A percentile compares a stretch with the other conserved stretches of the same genome.
Evolutionary conservation across 31 red algal genomes (phyloP).

Genomic region (Odonthalia washingtoniensis): DNA sequence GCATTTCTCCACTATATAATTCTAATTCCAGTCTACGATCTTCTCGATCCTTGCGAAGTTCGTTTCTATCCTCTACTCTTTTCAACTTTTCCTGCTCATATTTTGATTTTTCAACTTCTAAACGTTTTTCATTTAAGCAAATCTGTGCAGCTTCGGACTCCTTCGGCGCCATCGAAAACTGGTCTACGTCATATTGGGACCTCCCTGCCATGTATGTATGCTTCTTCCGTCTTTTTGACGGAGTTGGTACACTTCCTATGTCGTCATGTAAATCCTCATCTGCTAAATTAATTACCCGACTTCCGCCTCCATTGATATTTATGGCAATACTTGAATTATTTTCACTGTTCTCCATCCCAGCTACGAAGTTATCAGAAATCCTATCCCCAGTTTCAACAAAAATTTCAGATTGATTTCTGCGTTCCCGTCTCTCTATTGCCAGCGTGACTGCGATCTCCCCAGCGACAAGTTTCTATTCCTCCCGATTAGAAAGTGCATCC

Average conservation of each 20-base stretch:
- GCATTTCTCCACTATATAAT: too few species aligned
- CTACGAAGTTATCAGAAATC: too few species aligned
- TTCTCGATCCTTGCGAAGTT: not conserved
- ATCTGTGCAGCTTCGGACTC: not conserved
- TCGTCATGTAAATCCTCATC: too few species aligned
- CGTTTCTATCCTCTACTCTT: not conserved
- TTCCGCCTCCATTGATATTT: not conserved
- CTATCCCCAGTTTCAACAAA: too few species aligned
- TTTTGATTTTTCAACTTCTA: not conserved
- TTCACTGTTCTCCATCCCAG: too few species aligned
- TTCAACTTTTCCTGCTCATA: not conserved
- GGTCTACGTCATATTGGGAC: not conserved
- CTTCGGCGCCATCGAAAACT: not conserved
- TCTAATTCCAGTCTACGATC: not conserved
- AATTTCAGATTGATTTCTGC: too few species aligned
- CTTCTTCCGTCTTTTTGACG: not conserved
- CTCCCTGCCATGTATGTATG: not conserved
- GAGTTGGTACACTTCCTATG: too few species aligned
- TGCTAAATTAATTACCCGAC: too few species aligned
- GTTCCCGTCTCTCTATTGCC: not conserved
- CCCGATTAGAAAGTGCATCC: not conserved
- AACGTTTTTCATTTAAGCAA: too few species aligned
- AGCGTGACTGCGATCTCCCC: too few species aligned
- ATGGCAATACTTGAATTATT: not conserved
- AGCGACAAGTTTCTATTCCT: too few species aligned